Base-by-base conservation (phyloP, 371 early-diverging fungal genomes). In the Smittium mucronatum region DNA sequence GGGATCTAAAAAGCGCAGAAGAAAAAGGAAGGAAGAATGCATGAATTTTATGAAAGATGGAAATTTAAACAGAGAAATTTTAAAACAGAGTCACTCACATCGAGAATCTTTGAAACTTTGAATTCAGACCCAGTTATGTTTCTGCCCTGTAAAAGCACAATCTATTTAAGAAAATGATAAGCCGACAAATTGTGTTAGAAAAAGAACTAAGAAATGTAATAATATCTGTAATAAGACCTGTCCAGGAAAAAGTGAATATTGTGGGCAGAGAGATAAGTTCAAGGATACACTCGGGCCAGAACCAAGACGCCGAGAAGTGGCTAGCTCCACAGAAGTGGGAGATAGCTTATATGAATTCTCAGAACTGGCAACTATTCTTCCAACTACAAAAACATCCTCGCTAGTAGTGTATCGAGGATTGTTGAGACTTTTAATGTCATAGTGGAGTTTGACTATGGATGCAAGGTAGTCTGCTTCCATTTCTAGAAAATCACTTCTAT, bases 361-460 rank as follows among this genome's bases (percentile, higher is more conserved):
- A 61, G 31, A 16, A n/a, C 63, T 61, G 16, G 11, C 63, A 65
- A 65, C 34, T 31, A 65, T 34, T 5, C 65, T 2, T 15, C 65
- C 65, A 33, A 65, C 65, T 5, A 65, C 34, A 65, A 32, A 65
- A 28, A 65, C 65, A 15, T 32, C 34, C 34, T 65, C 65, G n/a
- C 25, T 32, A n/a, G 32, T 32, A 8, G 65, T 32, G 65, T 65
- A 65, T 21, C 32, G n/a, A 32, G 65, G 65, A 34, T 65, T 65
- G 5, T 32, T 25, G 2, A 65, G 34, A 28, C 17, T 65, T 11
- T 33, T 33, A 30, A 61, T 61, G 5, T n/a, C 63, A n/a, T 61
- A 61, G 31, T 11, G 16, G 31, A 5, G 5, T 61, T 61, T 61
- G 5, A 33, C 63, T 11, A n/a, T 16, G 15, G 5, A n/a, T 11